phyloP scores from a whole-genome alignment of 2,329 filamentous ascomycete genomes.

The Neonectria coccinea region DNA sequence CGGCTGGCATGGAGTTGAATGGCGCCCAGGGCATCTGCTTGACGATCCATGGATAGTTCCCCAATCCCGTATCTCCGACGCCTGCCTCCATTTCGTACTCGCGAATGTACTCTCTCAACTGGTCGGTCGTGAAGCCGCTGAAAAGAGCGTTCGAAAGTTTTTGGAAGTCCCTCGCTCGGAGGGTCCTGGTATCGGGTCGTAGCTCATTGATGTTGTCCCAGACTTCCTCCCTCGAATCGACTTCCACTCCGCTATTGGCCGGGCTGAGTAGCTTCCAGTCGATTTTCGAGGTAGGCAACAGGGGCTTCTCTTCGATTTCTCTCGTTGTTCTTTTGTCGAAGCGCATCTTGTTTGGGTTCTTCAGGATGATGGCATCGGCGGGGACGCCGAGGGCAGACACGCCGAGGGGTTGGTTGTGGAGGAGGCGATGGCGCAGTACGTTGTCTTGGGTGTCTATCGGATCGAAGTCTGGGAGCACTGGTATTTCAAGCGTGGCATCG shows the following conservation, averaged over 20 bases:
- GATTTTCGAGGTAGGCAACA: conserved; percentile 29
- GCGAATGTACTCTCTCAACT: conserved; percentile 59
- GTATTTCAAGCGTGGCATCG: conserved; percentile 13
- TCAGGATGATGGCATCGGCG: conserved; percentile 61
- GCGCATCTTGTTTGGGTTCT: conserved; percentile 51
- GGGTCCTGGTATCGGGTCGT: conserved; percentile 55
- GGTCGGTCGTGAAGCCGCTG: conserved; percentile 60
- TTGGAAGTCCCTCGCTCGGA: conserved; percentile 57
- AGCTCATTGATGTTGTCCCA: conserved; percentile 62
- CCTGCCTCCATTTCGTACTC: conserved; percentile 15
- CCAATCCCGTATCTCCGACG: conserved; percentile 12
- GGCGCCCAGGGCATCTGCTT: conserved; percentile 58
- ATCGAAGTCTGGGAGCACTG: conserved; percentile 21
- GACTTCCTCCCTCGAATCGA: conserved; percentile 50
- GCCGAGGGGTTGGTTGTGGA: conserved; percentile 48
- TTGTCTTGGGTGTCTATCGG: not conserved
- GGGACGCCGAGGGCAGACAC: conserved; percentile 51
- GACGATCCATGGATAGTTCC: conserved; percentile 57
- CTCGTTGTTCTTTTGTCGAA: conserved; percentile 29
- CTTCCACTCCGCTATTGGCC: conserved; percentile 42
- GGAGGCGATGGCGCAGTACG: conserved; percentile 42
- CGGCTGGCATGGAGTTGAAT: conserved; percentile 35
- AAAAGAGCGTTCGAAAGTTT: conserved; percentile 53
- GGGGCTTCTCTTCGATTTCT: conserved; percentile 36
- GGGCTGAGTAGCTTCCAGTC: conserved; percentile 50